Conservation (phyloP, 2,329 filamentous ascomycete species). For the Coniochaeta prunicola region DNA sequence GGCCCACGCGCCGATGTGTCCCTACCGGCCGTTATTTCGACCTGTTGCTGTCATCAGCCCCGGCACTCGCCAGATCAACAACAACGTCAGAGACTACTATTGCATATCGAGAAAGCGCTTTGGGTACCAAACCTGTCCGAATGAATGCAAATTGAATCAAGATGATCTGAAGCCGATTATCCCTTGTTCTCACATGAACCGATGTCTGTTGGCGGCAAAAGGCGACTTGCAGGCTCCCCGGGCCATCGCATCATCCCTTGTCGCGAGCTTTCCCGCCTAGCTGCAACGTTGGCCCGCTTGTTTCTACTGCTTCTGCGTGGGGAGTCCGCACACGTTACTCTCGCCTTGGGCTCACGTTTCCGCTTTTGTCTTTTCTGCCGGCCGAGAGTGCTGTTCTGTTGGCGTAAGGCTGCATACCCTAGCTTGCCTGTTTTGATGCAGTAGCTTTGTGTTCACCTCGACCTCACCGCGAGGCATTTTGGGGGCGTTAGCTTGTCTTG, state of each 20-base stretch:
- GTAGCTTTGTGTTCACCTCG: not conserved
- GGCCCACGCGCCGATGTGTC: not conserved
- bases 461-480: not conserved
- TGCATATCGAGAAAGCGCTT: not conserved
- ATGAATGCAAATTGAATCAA: not conserved
- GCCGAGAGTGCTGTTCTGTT: not conserved
- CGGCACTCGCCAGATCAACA: not conserved
- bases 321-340: not conserved
- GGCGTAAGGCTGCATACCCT: not conserved
- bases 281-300: not conserved
- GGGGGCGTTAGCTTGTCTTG: not conserved
- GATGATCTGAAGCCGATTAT: not conserved
- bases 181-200: not conserved
- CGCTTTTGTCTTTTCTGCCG: not conserved
- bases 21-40: not conserved
- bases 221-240: not conserved
- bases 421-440: not conserved
- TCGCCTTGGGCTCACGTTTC: not conserved
- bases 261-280: not conserved
- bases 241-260: constrained; percentile 1
- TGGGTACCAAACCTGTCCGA: not conserved
- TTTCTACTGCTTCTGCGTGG: not conserved
- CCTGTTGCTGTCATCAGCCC: not conserved
- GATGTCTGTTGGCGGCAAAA: not conserved
- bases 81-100: not conserved